phyloP scores from a whole-genome alignment of 176 grass and related monocot genomes.

The Paspalum vaginatum region DNA sequence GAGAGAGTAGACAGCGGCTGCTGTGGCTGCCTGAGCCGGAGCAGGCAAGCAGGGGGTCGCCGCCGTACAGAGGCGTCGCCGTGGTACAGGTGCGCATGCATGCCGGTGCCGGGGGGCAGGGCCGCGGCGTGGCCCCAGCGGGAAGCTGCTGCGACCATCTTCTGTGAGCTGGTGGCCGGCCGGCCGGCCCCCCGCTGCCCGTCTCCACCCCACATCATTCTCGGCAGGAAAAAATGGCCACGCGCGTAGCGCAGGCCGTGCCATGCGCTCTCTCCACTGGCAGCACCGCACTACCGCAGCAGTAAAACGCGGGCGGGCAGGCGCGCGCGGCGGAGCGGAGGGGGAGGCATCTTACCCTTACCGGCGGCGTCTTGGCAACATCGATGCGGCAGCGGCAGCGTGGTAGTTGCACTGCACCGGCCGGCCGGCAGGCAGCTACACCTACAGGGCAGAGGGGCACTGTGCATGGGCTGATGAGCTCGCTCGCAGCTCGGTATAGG shows the following conservation, averaged over 20 bases:
- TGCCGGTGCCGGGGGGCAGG: not conserved
- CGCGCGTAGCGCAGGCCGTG: no score
- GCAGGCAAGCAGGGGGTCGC: constrained; percentile 1
- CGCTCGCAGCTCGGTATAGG: no score
- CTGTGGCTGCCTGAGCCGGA: not conserved
- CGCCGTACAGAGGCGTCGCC: constrained; percentile 6
- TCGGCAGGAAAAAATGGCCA: constrained; percentile 21
- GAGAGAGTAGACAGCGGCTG: not conserved
- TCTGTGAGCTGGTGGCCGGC: constrained; percentile 12
- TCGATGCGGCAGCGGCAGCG: not conserved
- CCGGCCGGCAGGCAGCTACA: constrained; percentile 29
- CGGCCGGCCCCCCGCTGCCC: not conserved
- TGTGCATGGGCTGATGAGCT: no score
- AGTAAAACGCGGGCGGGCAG: constrained; percentile 3
- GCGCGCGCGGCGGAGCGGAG: not conserved
- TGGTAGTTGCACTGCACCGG: not conserved
- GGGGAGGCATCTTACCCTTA: constrained; percentile 19
- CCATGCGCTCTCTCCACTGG: no score
- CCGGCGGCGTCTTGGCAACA: not conserved
- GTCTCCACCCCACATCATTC: constrained; percentile 29
- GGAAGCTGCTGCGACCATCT: constrained; percentile 23
- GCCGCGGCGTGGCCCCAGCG: not conserved
- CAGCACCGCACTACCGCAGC: no score
- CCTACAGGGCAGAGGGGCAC: constrained; percentile 2
- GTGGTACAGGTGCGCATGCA: not conserved